phyloP scores from a whole-genome alignment of 2,329 filamentous ascomycete genomes.

The Exophiala xenobiotica region DNA sequence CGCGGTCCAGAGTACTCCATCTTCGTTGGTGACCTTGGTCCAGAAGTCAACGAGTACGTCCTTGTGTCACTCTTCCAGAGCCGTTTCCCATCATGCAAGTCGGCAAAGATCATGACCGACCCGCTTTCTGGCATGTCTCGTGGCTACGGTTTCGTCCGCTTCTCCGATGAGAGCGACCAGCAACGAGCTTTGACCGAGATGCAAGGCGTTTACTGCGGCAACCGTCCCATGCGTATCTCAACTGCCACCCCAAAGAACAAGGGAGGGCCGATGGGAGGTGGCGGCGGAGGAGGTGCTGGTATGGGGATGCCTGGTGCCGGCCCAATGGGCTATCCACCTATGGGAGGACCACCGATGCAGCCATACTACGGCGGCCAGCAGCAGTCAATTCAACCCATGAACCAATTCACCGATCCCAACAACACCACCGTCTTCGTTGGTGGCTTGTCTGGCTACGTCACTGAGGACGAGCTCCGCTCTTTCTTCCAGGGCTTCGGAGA shows the following conservation, averaged over 20 bases:
- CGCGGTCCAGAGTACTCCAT: constrained; percentile 95
- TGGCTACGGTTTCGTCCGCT: constrained; percentile 96
- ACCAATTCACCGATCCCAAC: constrained; percentile 99
- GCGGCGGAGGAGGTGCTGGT: constrained; percentile 50
- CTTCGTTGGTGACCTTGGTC: constrained; percentile 95
- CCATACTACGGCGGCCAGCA: constrained; percentile 66
- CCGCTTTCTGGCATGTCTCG: constrained; percentile 96
- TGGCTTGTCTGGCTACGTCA: constrained; percentile 94
- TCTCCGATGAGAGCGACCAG: constrained; percentile 92
- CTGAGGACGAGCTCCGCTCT: constrained; percentile 97
- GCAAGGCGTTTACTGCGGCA: constrained; percentile 99
- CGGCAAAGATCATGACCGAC: constrained; percentile 99
- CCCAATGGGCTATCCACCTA: constrained; percentile 63
- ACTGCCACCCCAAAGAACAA: constrained; percentile 96
- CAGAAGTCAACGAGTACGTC: constrained; percentile 98
- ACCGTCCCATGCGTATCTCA: constrained; percentile 96
- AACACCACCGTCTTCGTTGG: constrained; percentile 99
- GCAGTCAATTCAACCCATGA: constrained; percentile 86
- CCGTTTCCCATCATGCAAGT: constrained; percentile 96
- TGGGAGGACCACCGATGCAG: constrained; percentile 65
- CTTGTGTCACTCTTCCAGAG: constrained; percentile 95
- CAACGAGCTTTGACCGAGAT: constrained; percentile 95
- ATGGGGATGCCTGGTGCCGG: constrained; percentile 53
- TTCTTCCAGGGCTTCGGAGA: constrained; percentile 99
- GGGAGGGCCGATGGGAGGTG: constrained; percentile 49